phyloP scores from a whole-genome alignment of 2,329 filamentous ascomycete species.

The Trichoderma sp. region DNA sequence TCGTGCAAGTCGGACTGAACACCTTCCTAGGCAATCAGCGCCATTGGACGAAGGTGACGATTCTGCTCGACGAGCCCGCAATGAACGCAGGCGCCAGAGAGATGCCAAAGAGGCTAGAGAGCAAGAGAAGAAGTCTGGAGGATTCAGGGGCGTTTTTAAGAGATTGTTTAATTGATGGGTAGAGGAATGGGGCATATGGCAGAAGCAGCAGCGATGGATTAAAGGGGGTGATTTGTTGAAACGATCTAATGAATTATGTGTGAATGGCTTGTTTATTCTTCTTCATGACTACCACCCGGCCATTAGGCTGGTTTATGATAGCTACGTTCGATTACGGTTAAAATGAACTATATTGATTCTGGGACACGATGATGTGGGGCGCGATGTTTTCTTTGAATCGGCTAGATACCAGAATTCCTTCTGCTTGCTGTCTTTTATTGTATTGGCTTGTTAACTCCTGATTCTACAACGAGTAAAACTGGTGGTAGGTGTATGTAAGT shows the following conservation, averaged over 20 bases:
- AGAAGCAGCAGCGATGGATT: constrained; percentile 14
- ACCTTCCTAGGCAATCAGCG: constrained; percentile 29
- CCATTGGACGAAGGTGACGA: constrained; percentile 34
- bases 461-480: not conserved
- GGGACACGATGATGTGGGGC: not conserved
- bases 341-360: constrained; percentile 23
- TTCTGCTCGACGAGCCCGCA: constrained; percentile 39
- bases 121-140: constrained; percentile 37
- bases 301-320: constrained; percentile 23
- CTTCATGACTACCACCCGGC: constrained; percentile 19
- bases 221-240: constrained; percentile 16
- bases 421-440: not conserved
- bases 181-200: not conserved
- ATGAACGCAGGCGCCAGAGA: constrained; percentile 37
- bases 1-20: constrained; percentile 28
- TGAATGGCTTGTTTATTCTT: constrained; percentile 24
- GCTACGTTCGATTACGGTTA: constrained; percentile 20
- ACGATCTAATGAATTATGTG: constrained; percentile 26
- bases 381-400: not conserved
- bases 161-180: constrained; percentile 38
- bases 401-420: not conserved
- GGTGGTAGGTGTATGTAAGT: not conserved
- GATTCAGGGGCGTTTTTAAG: constrained; percentile 42
- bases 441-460: not conserved
- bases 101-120: constrained; percentile 34